These are phyloP conservation scores for Azolla pinnata DNA, from an alignment of 75 land plant genomes.

Conservation along the genomic window DNA sequence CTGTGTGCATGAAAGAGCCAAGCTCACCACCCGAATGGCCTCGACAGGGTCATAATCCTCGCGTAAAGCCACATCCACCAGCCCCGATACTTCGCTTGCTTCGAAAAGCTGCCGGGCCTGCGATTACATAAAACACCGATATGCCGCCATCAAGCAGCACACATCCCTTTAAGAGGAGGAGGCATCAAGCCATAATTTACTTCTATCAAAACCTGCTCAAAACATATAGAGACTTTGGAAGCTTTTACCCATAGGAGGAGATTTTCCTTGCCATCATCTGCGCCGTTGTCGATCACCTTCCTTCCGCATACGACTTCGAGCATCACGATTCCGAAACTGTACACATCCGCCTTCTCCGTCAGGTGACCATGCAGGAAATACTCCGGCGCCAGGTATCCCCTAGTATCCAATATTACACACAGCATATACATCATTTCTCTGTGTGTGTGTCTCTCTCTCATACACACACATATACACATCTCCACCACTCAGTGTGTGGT, in stretches of 20 bases:
- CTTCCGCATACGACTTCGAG: background rate
- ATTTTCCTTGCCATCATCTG: background rate
- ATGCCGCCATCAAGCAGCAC: background rate
- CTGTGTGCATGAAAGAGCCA: background rate
- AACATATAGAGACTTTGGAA: background rate
- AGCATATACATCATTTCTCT: no score
- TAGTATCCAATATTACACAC: no score
- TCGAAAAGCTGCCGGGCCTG: background rate
- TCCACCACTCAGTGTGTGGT: no score
- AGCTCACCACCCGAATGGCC: background rate
- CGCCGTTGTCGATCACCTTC: background rate
- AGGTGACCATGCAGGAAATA: background rate
- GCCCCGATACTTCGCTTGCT: background rate
- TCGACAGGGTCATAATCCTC: background rate
- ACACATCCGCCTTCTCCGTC: background rate
- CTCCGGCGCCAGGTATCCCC: background rate
- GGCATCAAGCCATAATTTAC: background rate
- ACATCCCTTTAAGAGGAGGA: background rate
- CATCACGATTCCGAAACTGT: background rate
- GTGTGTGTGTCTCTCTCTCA: no score
- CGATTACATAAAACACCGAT: background rate
- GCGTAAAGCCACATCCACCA: background rate
- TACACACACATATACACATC: no score
- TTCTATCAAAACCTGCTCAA: background rate
- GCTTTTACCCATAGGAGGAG: background rate